A percentile compares a stretch with the other conserved stretches of the same genome.
phyloP scores from a whole-genome alignment of 768 basidiomycete genomes.

The Hypsizygus marmoreus region DNA sequence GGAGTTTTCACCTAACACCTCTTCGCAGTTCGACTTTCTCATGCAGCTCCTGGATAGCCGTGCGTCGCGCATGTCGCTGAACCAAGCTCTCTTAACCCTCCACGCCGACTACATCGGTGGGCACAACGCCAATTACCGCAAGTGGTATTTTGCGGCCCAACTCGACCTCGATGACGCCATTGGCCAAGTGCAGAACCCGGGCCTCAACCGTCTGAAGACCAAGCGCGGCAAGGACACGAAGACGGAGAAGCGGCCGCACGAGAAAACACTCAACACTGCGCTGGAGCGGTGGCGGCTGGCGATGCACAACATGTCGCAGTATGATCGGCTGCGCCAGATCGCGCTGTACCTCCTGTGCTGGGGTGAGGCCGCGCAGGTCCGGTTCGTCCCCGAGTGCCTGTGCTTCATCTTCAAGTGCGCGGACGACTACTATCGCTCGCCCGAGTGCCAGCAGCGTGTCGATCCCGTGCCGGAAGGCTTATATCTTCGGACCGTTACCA shows the following conservation, averaged over 20 bases:
- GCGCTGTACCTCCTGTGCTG: conserved; percentile 94
- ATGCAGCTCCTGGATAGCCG: conserved; percentile 98
- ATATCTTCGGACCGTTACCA: conserved; percentile 86
- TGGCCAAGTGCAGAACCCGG: conserved; percentile 89
- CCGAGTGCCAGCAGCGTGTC: conserved; percentile 93
- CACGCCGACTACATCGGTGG: conserved; percentile 99
- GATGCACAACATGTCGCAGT: conserved; percentile 99
- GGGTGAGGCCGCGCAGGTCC: conserved; percentile 98
- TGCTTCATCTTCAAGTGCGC: conserved; percentile 99
- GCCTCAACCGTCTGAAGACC: conserved; percentile 80
- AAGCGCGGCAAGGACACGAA: conserved; percentile 52
- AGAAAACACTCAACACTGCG: conserved; percentile 75
- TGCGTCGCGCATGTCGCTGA: conserved; percentile 95
- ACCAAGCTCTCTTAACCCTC: conserved; percentile 90
- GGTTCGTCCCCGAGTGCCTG: conserved; percentile 94
- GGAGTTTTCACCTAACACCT: conserved; percentile 13
- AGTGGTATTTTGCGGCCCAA: conserved; percentile 99
- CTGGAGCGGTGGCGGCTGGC: conserved; percentile 94
- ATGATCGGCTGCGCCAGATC: conserved; percentile 94
- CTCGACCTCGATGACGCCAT: conserved; percentile 98
- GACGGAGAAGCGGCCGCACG: conserved; percentile 54
- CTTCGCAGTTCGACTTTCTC: conserved; percentile 84
- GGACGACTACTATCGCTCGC: conserved; percentile 97
- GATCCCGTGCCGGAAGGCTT: conserved; percentile 94
- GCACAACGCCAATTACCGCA: conserved; percentile 97